These are phyloP conservation scores for Plectosphaerella plurivora DNA, from an alignment of 2,329 filamentous ascomycete genomes.

Conservation along the genomic window DNA sequence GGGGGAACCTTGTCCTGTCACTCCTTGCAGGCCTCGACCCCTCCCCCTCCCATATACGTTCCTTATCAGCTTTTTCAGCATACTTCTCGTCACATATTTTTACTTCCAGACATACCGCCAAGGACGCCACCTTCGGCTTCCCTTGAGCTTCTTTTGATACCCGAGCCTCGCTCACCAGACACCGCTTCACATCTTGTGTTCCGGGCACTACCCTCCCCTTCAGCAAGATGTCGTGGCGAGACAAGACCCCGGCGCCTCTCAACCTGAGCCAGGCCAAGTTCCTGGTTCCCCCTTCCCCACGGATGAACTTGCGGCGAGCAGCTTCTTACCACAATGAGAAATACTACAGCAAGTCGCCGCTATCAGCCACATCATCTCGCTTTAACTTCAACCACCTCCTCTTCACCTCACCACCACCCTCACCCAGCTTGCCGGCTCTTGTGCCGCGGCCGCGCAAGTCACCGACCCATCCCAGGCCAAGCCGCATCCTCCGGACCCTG, in stretches of 20 bases:
- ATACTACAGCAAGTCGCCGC: constrained; percentile 42
- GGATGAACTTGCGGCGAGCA: constrained; percentile 54
- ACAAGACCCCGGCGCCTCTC: constrained; percentile 40
- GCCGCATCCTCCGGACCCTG: constrained; percentile 51
- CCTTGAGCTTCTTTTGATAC: not conserved
- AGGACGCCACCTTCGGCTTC: not conserved
- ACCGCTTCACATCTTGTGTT: not conserved
- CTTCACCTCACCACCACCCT: constrained; percentile 63
- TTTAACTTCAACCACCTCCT: constrained; percentile 65
- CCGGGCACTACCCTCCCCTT: not conserved
- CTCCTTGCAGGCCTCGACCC: not conserved
- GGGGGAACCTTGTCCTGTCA: too few species aligned
- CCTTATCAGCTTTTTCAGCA: not conserved
- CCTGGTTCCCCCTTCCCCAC: constrained; percentile 46
- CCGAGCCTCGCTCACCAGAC: not conserved
- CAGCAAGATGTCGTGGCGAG: constrained; percentile 9
- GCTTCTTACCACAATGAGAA: constrained; percentile 43
- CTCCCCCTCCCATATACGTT: not conserved
- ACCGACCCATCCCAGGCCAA: constrained; percentile 49
- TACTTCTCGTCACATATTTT: not conserved
- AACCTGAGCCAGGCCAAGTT: constrained; percentile 43
- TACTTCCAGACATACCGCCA: too few species aligned
- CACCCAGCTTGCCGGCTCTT: constrained; percentile 65
- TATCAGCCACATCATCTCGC: constrained; percentile 57
- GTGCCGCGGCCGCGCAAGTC: constrained; percentile 62